These are phyloP conservation scores for Moesziomyces aphidis DNA, from an alignment of 1,284 basidiomycete genomes.

Conservation along the genomic window DNA sequence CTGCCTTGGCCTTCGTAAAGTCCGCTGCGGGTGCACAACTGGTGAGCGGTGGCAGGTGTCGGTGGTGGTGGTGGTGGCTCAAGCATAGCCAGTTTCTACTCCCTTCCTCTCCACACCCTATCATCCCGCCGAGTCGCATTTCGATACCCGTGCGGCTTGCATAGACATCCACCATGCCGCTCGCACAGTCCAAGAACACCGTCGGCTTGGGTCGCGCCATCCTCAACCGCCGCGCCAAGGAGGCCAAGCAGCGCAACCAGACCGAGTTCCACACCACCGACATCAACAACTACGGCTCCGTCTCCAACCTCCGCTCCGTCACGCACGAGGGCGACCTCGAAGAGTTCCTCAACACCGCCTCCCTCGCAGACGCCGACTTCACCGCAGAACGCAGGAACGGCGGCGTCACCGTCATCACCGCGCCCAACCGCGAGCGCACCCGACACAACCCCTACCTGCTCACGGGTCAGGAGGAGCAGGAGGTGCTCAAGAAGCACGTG, in stretches of 20 bases:
- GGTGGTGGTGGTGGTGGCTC: too few species aligned
- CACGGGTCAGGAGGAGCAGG: conserved; percentile 83
- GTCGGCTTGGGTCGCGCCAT: conserved; percentile 65
- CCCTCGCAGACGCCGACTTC: conserved; percentile 93
- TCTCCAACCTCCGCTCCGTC: conserved; percentile 80
- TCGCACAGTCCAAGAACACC: conserved; percentile 64
- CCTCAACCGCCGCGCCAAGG: conserved; percentile 62
- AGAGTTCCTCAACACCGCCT: conserved; percentile 94
- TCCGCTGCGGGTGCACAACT: too few species aligned
- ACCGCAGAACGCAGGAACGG: conserved; percentile 91
- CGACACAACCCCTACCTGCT: conserved; percentile 86
- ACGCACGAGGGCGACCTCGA: conserved; percentile 97
- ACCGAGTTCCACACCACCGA: conserved; percentile 67
- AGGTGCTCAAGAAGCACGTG: conserved; percentile 64
- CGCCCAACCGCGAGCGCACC: conserved; percentile 67
- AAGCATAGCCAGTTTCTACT: too few species aligned
- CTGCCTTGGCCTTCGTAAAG: too few species aligned
- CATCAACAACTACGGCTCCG: conserved; percentile 69
- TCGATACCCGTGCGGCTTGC: conserved; percentile 9
- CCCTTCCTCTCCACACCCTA: too few species aligned
- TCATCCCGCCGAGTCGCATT: background rate
- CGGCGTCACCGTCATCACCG: conserved; percentile 83
- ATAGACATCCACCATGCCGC: conserved; percentile 39
- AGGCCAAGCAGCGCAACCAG: conserved; percentile 48
- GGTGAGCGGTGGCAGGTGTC: too few species aligned